Base-by-base conservation (phyloP, 257 asterid species). In the Solanum boliviense region DNA sequence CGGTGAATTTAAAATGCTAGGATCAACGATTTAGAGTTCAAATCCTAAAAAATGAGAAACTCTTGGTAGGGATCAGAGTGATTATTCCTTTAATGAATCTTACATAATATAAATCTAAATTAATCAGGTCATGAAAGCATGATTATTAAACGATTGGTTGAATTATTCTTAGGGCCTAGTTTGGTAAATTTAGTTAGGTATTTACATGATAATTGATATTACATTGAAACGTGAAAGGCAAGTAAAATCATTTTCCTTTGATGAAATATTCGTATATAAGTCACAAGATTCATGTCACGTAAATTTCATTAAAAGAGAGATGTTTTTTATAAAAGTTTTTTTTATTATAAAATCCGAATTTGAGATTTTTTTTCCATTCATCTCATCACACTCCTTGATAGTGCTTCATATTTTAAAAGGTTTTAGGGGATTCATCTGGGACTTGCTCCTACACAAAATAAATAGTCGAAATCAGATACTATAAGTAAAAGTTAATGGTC, bases 261-360 rank as follows among this genome's bases (percentile, higher is more conserved):
- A 13, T 27, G 36, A 32, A 68, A 68, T 16, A 13, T 68, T 68
- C 3, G 6, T 68, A 1, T 13, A 68, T 29, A 68, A 68, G 36
- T 31, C 1, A 68, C 34, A 1, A 27, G 0, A 68, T 68, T 68
- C 0, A 68, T 68, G 36, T 13, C 9, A 27, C 1, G 0, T 27
- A 68, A 5, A 12, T 68, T 68, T 25, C 0, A 25, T 27, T 13
- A 67, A 2, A 2, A 27, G 8, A 25, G 10, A 65, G 4, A 4
- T 0, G 2, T 6, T 27, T 68, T 68, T 2, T 27, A 25, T 12
- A 11, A 68, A 27, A 13, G 4, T 6, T 2, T 4, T 10, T 9
- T 65, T 65, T 68, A n/a, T 65, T 27, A 68, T 1, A 68, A 6
- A 3, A 25, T 6, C 3, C 9, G 1, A 67, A 68, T 12, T 67